Evolutionary conservation across 2,329 filamentous ascomycete genomes (phyloP).

Genomic region (Helminthosporium solani): DNA sequence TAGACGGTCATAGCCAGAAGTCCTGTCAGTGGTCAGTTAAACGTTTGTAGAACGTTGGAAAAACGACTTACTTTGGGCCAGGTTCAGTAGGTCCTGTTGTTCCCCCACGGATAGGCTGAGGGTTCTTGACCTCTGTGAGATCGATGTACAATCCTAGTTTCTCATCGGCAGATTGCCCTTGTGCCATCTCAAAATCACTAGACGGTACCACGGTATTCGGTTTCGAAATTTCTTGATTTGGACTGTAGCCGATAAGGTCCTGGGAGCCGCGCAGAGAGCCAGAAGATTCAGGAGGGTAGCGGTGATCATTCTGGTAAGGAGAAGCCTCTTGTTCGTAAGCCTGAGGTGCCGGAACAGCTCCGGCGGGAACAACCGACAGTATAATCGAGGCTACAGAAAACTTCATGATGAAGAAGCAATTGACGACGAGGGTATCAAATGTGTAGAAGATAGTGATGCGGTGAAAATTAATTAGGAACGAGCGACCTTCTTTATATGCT

Average conservation of each 20-base stretch:
- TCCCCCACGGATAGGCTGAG: constrained; percentile 44
- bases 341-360: constrained; percentile 13
- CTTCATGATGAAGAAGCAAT: constrained; percentile 10
- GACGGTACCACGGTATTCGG: constrained; percentile 35
- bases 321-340: not conserved
- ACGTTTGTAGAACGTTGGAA: not conserved
- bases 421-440: not conserved
- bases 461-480: not conserved
- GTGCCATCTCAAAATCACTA: constrained; percentile 39
- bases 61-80: constrained; percentile 28
- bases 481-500: not conserved
- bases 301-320: constrained; percentile 6
- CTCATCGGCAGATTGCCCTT: constrained; percentile 39
- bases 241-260: constrained; percentile 35
- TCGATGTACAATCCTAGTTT: constrained; percentile 45
- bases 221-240: constrained; percentile 33
- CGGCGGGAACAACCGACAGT: constrained; percentile 3
- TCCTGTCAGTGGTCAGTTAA: constrained; percentile 21
- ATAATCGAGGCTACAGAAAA: constrained; percentile 1
- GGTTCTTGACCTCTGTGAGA: constrained; percentile 41
- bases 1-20: constrained; percentile 39
- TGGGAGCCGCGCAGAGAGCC: constrained; percentile 39
- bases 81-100: constrained; percentile 43
- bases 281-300: constrained; percentile 35
- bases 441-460: not conserved